phyloP scores from a whole-genome alignment of 495 filamentous ascomycete species.

The Durotheca rogersii region DNA sequence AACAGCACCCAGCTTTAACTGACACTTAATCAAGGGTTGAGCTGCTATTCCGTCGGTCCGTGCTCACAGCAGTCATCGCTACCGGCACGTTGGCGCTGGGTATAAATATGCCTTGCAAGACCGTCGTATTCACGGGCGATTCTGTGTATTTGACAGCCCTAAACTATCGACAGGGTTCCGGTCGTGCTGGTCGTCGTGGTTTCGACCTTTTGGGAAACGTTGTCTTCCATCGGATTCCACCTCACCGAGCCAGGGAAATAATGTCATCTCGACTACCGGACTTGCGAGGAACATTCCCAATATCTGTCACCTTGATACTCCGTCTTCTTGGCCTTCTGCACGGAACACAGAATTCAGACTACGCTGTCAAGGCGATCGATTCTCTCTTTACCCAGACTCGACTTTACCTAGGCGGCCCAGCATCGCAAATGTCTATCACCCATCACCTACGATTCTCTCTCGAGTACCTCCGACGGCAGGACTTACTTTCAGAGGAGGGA shows the following conservation, averaged over 20 bases:
- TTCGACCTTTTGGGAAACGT: conserved; percentile 82
- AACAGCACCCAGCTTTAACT: too few species aligned
- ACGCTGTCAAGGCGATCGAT: conserved; percentile 61
- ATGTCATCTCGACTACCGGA: conserved; percentile 71
- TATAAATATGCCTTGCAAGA: conserved; percentile 86
- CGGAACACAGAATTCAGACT: conserved; percentile 60
- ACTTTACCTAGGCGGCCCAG: conserved; percentile 65
- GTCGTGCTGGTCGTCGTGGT: conserved; percentile 75
- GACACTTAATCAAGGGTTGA: conserved; percentile 62
- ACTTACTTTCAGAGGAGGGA: conserved; percentile 59
- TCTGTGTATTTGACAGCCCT: conserved; percentile 69
- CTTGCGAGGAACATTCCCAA: conserved; percentile 74
- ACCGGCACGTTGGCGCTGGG: conserved; percentile 75
- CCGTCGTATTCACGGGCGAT: conserved; percentile 74
- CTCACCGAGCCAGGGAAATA: conserved; percentile 58
- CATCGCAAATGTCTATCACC: conserved; percentile 61
- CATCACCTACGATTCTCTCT: conserved; percentile 80
- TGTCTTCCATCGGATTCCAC: conserved; percentile 64
- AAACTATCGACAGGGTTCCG: conserved; percentile 73
- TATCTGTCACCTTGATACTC: conserved; percentile 70
- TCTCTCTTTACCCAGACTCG: conserved; percentile 67
- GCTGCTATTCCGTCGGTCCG: conserved; percentile 73
- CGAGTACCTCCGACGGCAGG: conserved; percentile 70
- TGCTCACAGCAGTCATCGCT: conserved; percentile 69
- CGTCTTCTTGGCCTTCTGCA: conserved; percentile 66